phyloP scores from a whole-genome alignment of 176 grass and related monocot genomes.

The Melocanna baccifera region DNA sequence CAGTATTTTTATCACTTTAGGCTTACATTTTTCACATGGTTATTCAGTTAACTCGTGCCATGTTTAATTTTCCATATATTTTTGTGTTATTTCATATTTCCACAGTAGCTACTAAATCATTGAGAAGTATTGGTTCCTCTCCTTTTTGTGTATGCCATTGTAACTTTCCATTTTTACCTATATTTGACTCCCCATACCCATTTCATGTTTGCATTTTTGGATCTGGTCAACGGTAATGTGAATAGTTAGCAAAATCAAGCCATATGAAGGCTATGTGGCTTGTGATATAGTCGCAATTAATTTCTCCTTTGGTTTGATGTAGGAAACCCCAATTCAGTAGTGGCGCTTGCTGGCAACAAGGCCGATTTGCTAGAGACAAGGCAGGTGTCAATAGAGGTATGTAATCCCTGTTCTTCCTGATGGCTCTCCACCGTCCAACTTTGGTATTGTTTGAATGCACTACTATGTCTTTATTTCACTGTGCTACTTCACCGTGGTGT shows the following conservation, averaged over 20 bases:
- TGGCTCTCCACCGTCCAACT: background rate
- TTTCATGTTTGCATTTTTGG: constrained; percentile 16
- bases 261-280: constrained; percentile 4
- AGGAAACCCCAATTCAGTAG: constrained; percentile 81
- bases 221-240: background rate
- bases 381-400: constrained; percentile 75
- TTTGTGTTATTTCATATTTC: background rate
- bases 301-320: constrained; percentile 21
- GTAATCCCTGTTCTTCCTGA: background rate
- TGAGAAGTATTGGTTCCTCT: background rate
- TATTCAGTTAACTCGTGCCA: background rate
- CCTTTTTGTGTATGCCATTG: background rate
- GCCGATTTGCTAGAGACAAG: constrained; percentile 78
- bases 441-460: background rate
- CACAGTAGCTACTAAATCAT: background rate
- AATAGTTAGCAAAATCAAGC: background rate
- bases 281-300: constrained; percentile 6
- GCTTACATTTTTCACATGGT: background rate
- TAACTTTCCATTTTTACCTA: background rate
- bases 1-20: background rate
- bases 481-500: background rate
- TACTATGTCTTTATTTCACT: background rate
- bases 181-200: background rate
- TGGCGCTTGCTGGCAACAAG: constrained; percentile 96
- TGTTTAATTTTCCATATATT: background rate